Evolutionary conservation across 495 filamentous ascomycete species (phyloP).

Genomic region (Podospora sp.): DNA sequence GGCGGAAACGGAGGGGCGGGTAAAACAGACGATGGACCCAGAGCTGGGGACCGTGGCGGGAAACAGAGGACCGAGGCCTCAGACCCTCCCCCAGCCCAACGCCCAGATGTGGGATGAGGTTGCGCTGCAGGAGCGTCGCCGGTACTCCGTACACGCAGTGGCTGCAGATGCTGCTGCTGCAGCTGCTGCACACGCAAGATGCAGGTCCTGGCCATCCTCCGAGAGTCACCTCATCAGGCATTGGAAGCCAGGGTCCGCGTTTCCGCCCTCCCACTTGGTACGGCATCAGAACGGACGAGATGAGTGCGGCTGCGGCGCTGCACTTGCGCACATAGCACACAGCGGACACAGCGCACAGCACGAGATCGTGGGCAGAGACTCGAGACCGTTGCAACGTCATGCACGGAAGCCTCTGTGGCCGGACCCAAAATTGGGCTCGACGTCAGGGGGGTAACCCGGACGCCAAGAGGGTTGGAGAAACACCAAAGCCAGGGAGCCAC

Average conservation of each 20-base stretch:
- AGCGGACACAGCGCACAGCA: neutral
- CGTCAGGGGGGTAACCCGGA: slow-evolving; percentile 8
- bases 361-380: slow-evolving; percentile 15
- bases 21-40: slow-evolving; percentile 44
- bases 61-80: slow-evolving; percentile 26
- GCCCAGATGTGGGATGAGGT: slow-evolving; percentile 6
- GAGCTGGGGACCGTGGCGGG: slow-evolving; percentile 25
- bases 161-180: neutral
- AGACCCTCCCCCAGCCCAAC: neutral
- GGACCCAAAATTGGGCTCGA: slow-evolving; percentile 20
- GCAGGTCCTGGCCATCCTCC: neutral
- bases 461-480: slow-evolving; percentile 24
- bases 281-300: neutral
- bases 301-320: neutral
- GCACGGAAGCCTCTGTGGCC: slow-evolving; percentile 43
- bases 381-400: slow-evolving; percentile 35
- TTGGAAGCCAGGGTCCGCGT: neutral
- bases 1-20: slow-evolving; percentile 37
- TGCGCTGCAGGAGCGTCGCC: neutral
- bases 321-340: no score
- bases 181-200: no score
- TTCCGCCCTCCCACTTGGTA: neutral
- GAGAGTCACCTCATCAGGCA: neutral
- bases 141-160: neutral
- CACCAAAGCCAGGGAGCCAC: slow-evolving; percentile 8